Percentiles rank a stretch among this genome's conserved stretches.
Conservation (phyloP, 1,284 basidiomycete species). For the Ceratorhiza oryzae-sativae region DNA sequence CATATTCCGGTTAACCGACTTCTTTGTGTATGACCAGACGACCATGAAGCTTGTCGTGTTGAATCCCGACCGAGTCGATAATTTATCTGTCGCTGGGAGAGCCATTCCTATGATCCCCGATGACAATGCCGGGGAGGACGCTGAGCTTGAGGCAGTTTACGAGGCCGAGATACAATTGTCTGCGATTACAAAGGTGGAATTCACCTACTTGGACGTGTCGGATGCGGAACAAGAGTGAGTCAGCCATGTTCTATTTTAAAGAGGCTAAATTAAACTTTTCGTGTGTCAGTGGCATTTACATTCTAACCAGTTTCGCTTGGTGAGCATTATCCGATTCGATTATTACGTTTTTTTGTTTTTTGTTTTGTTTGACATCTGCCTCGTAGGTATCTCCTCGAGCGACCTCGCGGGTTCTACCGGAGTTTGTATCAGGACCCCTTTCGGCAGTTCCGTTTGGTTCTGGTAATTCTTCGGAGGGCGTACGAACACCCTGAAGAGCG, state of each 20-base stretch:
- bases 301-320: constrained; percentile 20
- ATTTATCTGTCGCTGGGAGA: neutral
- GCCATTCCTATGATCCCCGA: constrained; percentile 29
- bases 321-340: neutral
- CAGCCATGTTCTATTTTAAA: neutral
- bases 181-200: constrained; percentile 4
- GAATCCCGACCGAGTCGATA: neutral
- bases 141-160: neutral
- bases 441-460: constrained; percentile 21
- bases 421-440: constrained; percentile 2
- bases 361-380: neutral
- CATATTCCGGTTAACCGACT: constrained; percentile 18
- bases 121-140: constrained; percentile 12
- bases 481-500: constrained; percentile 20
- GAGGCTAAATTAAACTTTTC: neutral
- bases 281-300: constrained; percentile 16
- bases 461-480: neutral
- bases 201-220: constrained; percentile 28
- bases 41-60: neutral
- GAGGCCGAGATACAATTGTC: constrained; percentile 8
- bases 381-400: constrained; percentile 21
- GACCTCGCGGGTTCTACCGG: neutral
- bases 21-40: constrained; percentile 16
- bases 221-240: constrained; percentile 16
- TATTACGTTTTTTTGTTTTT: too few species aligned